Base-by-base conservation (phyloP, 2,329 filamentous ascomycete genomes). In the Sclerotinia nivalis region DNA sequence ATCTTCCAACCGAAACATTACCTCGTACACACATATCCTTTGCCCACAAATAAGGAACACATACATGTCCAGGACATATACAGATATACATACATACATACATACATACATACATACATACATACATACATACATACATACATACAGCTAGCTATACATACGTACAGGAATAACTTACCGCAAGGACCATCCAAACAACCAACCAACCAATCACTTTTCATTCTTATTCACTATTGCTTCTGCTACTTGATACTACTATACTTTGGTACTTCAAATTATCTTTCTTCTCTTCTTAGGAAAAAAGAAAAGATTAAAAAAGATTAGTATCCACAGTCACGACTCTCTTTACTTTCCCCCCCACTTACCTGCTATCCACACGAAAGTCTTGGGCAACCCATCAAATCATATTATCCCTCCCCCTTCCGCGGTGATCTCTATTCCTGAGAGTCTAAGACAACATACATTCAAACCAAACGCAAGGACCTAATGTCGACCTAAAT, bases 371-470 rank as follows among this genome's bases (percentile, higher is more conserved):
- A 64, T 28, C 47, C 61, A 64, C 61, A 52, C n/a, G 22, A 50
- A 34, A 47, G 60, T 62, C 60, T 62, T 31, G 45, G 31, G 60
- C 60, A 37, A 62, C 6, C 60, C 60, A 40, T 64, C 61, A 54
- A 65, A 65, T 52, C 61, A 52, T 25, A 37, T 64, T 34, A 25
- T 40, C n/a, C 22, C 52, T 64, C 43, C 43, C 61, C 43, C 45
- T 50, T 68, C 55, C 45, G 55, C 66, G 66, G 66, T 28, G 66
- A 68, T 68, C 66, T 34, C 45, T 55, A 68, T 28, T 49, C 43
- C 31, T 20, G 28, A 67, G 40, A 34, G 37, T 31, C 45, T 25
- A 28, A 67, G 40, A 34, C 54, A 47, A 25, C 47, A 47, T 47
- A 43, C 20, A 54, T 54, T 40, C 55, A 50, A 25, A 43, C 22